Percentiles rank a stretch among this genome's conserved stretches.
Conservation (phyloP, 2,329 filamentous ascomycete genomes). For the Hymenoscyphus fructigenus region DNA sequence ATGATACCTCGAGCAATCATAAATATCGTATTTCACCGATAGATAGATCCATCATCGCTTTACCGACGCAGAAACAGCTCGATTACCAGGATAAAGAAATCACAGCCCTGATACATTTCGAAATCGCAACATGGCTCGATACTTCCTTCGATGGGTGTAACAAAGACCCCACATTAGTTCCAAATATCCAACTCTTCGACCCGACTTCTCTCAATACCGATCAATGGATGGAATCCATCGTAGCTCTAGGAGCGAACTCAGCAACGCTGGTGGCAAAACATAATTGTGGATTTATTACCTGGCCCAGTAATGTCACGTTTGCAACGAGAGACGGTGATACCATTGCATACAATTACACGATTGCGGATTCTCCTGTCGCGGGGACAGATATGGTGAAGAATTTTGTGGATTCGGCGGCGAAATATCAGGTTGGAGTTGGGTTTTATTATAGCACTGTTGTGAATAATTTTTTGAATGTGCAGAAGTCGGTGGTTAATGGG, state of each 20-base stretch:
- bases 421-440: constrained; percentile 32
- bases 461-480: constrained; percentile 36
- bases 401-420: constrained; percentile 31
- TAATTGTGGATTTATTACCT: constrained; percentile 36
- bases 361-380: background rate
- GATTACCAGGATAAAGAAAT: constrained; percentile 33
- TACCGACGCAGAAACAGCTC: constrained; percentile 31
- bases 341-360: background rate
- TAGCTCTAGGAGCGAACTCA: constrained; percentile 32
- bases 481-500: constrained; percentile 22
- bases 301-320: constrained; percentile 34
- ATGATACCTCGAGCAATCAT: background rate
- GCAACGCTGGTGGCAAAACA: constrained; percentile 37
- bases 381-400: constrained; percentile 21
- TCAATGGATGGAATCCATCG: constrained; percentile 34
- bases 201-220: constrained; percentile 31
- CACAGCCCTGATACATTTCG: constrained; percentile 32
- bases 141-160: constrained; percentile 32
- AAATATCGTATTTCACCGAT: constrained; percentile 28
- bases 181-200: constrained; percentile 25
- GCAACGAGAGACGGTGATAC: constrained; percentile 11
- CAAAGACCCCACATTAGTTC: constrained; percentile 29
- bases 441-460: constrained; percentile 37
- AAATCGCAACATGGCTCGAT: constrained; percentile 31
- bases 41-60: constrained; percentile 32